Evolutionary conservation across 495 filamentous ascomycete species (phyloP).

Genomic region (Amphirosellinia nigrospora): DNA sequence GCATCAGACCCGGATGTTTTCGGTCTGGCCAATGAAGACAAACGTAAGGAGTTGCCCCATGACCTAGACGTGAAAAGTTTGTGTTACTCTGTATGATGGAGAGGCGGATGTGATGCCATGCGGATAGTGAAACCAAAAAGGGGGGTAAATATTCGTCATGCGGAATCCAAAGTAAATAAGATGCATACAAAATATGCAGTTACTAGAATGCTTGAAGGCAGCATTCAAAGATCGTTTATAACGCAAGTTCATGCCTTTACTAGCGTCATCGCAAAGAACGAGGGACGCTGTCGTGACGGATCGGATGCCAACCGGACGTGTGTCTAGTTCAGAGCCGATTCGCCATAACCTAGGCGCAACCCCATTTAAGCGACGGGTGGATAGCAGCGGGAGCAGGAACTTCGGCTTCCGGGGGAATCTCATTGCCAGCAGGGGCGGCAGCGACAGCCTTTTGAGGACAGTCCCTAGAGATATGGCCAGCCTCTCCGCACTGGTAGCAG

Average conservation of each 20-base stretch:
- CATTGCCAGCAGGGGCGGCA: slow-evolving; percentile 52
- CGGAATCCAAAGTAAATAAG: slow-evolving; percentile 3
- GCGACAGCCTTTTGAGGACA: slow-evolving; percentile 69
- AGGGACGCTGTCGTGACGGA: not conserved
- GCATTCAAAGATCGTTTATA: not conserved
- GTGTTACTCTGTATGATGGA: not conserved
- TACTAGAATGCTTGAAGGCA: not conserved
- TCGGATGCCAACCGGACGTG: slow-evolving; percentile 5
- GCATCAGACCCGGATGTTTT: not conserved
- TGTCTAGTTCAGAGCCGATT: not conserved
- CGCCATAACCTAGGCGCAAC: not conserved
- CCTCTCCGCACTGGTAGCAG: slow-evolving; percentile 96
- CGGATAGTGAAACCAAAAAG: slow-evolving; percentile 13
- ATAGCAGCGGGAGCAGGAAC: slow-evolving; percentile 39
- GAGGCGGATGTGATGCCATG: slow-evolving; percentile 15
- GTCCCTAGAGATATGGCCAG: slow-evolving; percentile 95
- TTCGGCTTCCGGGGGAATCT: slow-evolving; percentile 47
- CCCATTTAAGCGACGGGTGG: slow-evolving; percentile 43
- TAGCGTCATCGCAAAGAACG: not conserved
- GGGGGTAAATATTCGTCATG: not conserved
- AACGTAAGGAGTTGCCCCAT: not conserved
- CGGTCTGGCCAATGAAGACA: not conserved
- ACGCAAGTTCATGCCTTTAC: not conserved
- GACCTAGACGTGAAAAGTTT: slow-evolving; percentile 5
- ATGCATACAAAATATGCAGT: slow-evolving; percentile 13